Evolutionary conservation across 2,329 filamentous ascomycete species (phyloP).

Genomic region (Microdochium paspali): DNA sequence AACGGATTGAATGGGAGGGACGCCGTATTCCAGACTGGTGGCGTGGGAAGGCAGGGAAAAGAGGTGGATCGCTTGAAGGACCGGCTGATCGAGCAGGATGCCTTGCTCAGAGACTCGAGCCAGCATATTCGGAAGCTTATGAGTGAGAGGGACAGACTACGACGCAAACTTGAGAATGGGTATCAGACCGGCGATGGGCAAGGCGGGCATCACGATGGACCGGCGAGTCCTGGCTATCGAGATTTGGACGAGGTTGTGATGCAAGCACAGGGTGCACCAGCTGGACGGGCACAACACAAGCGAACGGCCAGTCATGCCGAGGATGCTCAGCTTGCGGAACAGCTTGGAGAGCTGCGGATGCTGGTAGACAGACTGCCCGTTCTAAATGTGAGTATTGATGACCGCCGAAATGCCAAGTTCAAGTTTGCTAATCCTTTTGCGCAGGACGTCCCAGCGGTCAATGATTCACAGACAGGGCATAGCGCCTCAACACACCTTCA

Average conservation of each 20-base stretch:
- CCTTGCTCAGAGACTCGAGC: constrained; percentile 6
- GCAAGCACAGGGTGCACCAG: not conserved
- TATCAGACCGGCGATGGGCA: not conserved
- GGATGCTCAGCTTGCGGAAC: constrained; percentile 3
- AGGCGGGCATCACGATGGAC: not conserved
- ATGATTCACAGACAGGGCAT: not conserved
- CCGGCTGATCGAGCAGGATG: constrained; percentile 9
- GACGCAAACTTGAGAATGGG: constrained; percentile 4
- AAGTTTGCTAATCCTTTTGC: not conserved
- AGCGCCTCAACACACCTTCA: not conserved
- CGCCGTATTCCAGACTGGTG: constrained; percentile 1
- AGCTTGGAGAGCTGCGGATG: constrained; percentile 8
- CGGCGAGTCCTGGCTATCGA: not conserved
- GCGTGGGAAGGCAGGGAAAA: not conserved
- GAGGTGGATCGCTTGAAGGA: constrained; percentile 8
- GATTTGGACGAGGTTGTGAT: not conserved
- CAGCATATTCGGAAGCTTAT: constrained; percentile 7
- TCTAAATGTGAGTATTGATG: constrained; percentile 2
- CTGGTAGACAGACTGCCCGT: constrained; percentile 7
- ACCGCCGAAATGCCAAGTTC: too few species aligned
- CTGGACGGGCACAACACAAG: not conserved
- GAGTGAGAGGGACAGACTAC: constrained; percentile 6
- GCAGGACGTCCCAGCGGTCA: not conserved
- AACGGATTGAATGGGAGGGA: constrained; percentile 5
- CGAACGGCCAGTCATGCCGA: not conserved